phyloP scores from a whole-genome alignment of 2,329 filamentous ascomycete species.

The Aspergillus nomiae region DNA sequence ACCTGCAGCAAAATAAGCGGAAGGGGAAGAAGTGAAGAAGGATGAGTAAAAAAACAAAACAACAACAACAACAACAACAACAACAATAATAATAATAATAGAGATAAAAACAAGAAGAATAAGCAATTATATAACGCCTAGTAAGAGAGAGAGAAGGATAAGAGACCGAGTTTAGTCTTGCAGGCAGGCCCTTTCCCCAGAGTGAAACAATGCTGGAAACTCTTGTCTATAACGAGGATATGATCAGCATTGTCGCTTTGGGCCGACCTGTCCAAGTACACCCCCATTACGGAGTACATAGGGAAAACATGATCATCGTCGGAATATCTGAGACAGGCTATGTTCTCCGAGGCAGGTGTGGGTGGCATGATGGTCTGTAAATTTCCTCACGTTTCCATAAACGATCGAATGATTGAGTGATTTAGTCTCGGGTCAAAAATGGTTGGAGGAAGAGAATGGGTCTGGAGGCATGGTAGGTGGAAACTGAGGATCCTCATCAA shows the following conservation, averaged over 20 bases:
- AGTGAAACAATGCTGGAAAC: neutral
- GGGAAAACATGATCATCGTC: conserved; percentile 7
- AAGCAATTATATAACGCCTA: too few relatives aligned
- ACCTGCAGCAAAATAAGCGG: neutral
- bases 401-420: neutral
- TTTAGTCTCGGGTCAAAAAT: neutral
- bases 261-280: neutral
- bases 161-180: neutral
- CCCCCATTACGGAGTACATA: neutral
- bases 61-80: neutral
- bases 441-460: neutral
- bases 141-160: neutral
- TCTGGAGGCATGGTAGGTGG: conserved; percentile 1
- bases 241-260: conserved; percentile 1
- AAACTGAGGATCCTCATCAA: neutral
- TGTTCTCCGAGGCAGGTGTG: neutral
- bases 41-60: neutral
- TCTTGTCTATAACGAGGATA: neutral
- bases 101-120: too few relatives aligned
- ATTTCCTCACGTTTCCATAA: neutral
- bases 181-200: neutral
- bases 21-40: neutral
- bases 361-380: conserved; percentile 4
- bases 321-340: conserved; percentile 5
- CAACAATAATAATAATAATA: neutral